These are phyloP conservation scores for Tetrapisispora namnaoensis DNA, from an alignment of 805 yeast species.

Conservation along the genomic window DNA sequence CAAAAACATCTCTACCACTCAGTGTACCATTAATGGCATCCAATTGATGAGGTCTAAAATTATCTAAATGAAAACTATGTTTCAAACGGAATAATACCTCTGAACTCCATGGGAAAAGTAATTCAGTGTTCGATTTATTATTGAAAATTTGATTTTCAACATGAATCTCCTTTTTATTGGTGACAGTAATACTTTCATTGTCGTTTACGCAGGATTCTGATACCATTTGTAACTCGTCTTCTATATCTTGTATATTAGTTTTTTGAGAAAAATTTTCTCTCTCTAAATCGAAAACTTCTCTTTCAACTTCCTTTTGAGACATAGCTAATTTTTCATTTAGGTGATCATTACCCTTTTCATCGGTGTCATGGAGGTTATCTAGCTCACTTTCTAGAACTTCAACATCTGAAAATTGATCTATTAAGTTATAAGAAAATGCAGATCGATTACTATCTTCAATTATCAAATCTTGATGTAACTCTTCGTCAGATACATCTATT, in stretches of 20 bases:
- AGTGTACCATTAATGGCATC: constrained; percentile 78
- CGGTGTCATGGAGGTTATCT: constrained; percentile 18
- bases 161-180: neutral
- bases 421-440: constrained; percentile 1
- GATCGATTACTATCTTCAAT: constrained; percentile 4
- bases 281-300: constrained; percentile 26
- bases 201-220: constrained; percentile 10
- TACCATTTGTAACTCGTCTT: constrained; percentile 17
- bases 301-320: neutral
- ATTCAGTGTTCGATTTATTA: neutral
- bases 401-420: constrained; percentile 18
- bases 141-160: too few species aligned
- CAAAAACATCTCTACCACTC: constrained; percentile 79
- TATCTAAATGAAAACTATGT: constrained; percentile 49
- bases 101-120: constrained; percentile 45
- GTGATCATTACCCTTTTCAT: constrained; percentile 16
- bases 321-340: neutral
- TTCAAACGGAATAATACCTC: constrained; percentile 57
- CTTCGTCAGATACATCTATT: constrained; percentile 21
- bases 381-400: constrained; percentile 17
- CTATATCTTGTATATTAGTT: constrained; percentile 8
- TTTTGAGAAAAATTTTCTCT: constrained; percentile 23
- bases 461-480: constrained; percentile 17
- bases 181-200: neutral
- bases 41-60: constrained; percentile 74